Conservation (phyloP, 2,329 filamentous ascomycete species). For the Trichoderma atrobrunneum region DNA sequence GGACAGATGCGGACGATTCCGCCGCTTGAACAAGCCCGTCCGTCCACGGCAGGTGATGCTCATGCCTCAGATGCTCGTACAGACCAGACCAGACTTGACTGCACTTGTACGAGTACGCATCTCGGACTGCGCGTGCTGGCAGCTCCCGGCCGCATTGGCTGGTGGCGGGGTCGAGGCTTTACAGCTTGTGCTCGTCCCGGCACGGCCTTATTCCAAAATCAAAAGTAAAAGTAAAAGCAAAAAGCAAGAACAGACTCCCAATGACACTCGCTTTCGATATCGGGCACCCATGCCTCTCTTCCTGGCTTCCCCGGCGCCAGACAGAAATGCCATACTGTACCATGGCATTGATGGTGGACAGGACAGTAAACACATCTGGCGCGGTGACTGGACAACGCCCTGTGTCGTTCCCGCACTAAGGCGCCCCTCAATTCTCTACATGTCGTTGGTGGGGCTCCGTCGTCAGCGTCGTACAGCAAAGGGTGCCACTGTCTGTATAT, state of each 20-base stretch:
- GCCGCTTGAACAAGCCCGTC: not conserved
- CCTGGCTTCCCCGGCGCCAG: not conserved
- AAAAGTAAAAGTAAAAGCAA: not conserved
- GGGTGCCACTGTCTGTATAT: not conserved
- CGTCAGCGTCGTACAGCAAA: not conserved
- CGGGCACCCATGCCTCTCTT: slow-evolving; percentile 1
- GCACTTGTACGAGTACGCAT: not conserved
- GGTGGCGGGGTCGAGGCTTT: slow-evolving; percentile 2
- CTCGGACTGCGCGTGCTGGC: not conserved
- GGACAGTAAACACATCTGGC: not conserved
- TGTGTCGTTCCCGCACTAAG: not conserved
- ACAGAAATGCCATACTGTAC: not conserved
- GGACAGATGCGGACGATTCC: not conserved
- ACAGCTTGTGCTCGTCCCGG: not conserved
- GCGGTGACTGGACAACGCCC: not conserved
- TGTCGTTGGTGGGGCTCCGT: not conserved
- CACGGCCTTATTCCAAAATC: not conserved
- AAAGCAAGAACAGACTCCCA: not conserved
- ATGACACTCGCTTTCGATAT: not conserved
- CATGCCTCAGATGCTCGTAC: not conserved
- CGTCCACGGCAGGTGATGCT: not conserved
- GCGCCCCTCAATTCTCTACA: not conserved
- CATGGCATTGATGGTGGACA: not conserved
- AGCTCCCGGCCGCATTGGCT: not conserved
- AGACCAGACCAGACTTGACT: too few species aligned